Evolutionary conservation across 1,284 basidiomycete species (phyloP), one percentile per base, ranked within the genome.

Genomic region (Stygiomarasmius scandens): DNA sequence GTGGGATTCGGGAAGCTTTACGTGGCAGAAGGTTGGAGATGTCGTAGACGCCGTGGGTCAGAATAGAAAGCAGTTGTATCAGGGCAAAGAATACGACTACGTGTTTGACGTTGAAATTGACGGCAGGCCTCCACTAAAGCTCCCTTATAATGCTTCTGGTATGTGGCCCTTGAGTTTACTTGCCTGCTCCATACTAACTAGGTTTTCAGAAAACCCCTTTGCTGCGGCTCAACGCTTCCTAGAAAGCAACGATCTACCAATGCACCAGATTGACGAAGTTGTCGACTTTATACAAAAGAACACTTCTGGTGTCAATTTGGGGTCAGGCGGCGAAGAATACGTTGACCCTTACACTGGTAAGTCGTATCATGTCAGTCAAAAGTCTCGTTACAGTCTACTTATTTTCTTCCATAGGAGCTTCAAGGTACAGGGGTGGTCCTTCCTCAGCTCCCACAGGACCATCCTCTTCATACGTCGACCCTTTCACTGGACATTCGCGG

Each of bases 101-200:
- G 96, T 99, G 8, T 99, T 99, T 67, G 96, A 98, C 67, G 96
- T 99, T 19, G 96, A 98, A 68, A 90, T 98, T 25, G 96, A 98
- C 63, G 96, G 95, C 6, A 87, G 86, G 22, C 96, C 96, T 5
- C 90, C 95, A 5, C 80, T 99, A 62, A 98, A 98, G 69, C 82
- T 99, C 29, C 96, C 96, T 0, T 99, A 93, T 74, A 98, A 98
- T 69, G 85, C 83, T 12, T 84, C 84, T 46, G 94, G 95, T 93
- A 63, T 60, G 85, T 49, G 29, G 29, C 12, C 12, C 29, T 6
- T 32, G 5, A 32, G 29, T 32, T 32, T 12, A 32, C 5, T 92
- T 61, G 85, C 50, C 49, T n/a, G 16, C 29, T 45, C 29, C 27
- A 58, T 23, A 29, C 12, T 38, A 54, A 43, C 3, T 51, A 29